Percentiles rank a stretch among this genome's conserved stretches.
phyloP scores from a whole-genome alignment of 306 rosid species.

The Trifolium pratense region DNA sequence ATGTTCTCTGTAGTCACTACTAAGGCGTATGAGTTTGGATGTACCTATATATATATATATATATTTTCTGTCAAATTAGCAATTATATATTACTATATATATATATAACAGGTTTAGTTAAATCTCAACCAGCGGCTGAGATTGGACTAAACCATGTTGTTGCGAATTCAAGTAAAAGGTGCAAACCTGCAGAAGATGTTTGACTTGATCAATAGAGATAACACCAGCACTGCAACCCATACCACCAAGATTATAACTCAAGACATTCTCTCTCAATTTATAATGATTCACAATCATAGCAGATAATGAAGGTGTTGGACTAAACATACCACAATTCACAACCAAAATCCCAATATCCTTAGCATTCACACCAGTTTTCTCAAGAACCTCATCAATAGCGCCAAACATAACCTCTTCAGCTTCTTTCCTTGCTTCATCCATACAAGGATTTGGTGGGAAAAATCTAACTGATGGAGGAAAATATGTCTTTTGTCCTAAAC shows the following conservation, averaged over 20 bases:
- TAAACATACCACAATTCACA: conserved; percentile 85
- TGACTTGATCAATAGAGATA: conserved; percentile 85
- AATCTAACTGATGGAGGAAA: conserved; percentile 64
- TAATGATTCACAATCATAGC: conserved; percentile 90
- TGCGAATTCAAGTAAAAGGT: no score
- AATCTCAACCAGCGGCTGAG: no score
- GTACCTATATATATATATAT: conserved; percentile 55
- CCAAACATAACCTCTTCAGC: conserved; percentile 91
- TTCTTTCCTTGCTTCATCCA: conserved; percentile 90
- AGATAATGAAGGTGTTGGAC: conserved; percentile 84
- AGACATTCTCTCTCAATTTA: conserved; percentile 70
- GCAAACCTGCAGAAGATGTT: conserved; percentile 52
- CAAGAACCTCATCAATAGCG: conserved; percentile 69
- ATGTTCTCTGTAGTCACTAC: conserved; percentile 95
- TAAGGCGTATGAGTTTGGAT: conserved; percentile 81
- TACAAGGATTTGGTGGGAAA: conserved; percentile 75
- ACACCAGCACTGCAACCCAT: conserved; percentile 98
- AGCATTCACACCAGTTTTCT: conserved; percentile 71
- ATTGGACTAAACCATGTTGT: no score
- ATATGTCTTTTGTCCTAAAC: conserved; percentile 75
- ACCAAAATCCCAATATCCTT: conserved; percentile 89
- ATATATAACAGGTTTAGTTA: no score
- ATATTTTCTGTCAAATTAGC: not conserved
- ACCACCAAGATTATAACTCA: conserved; percentile 89
- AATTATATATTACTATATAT: no score